Evolutionary conservation across 495 filamentous ascomycete species (phyloP), one percentile per base, ranked within the genome.

Genomic region (Penicillium chermesinum): DNA sequence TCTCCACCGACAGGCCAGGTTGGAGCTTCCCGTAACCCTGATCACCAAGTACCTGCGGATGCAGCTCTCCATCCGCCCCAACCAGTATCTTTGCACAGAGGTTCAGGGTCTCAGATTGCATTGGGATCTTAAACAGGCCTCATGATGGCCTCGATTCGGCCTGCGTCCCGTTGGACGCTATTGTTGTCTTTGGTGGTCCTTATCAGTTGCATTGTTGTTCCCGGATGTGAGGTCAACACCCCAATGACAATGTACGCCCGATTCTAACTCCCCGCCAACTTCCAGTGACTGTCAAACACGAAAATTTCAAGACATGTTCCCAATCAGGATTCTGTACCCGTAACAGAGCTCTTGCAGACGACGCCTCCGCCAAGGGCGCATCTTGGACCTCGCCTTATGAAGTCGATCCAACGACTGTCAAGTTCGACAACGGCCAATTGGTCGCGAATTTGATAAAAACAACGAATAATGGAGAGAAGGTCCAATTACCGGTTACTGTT

Each of bases 281-380:
- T 22, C 43, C 50, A 93, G 90, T 81, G 45, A 69, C 78, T 57
- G 94, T 98, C 15, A 97, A 98, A 69, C 86, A 95, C 55, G 85
- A 94, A 55, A 88, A 91, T 57, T 97, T 96, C 77, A 98, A 97
- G 61, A 95, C 83, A 50, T 98, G 93, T 71, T 70, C 80, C 32
- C 93, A 98, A 65, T 90, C 91, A 0, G 93, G 93, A 46, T 98
- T 97, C 75, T 97, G 94, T 68, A 88, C 87, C 61, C 89, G 93
- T 47, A 96, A 96, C 66, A 83, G 91, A 62, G 86, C 82, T 20
- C 88, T 84, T 60, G 94, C 94, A 50, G 90, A 97, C 63, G 74
- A 80, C 44, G 89, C 79, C 45, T 67, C 78, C 33, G 70, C 79
- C 22, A 58, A 76, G 25, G 82, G 80, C 41, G 74, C 80, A 34